Evolutionary conservation across 345 rosid genomes (phyloP).

Genomic region (Acer yangbiense): DNA sequence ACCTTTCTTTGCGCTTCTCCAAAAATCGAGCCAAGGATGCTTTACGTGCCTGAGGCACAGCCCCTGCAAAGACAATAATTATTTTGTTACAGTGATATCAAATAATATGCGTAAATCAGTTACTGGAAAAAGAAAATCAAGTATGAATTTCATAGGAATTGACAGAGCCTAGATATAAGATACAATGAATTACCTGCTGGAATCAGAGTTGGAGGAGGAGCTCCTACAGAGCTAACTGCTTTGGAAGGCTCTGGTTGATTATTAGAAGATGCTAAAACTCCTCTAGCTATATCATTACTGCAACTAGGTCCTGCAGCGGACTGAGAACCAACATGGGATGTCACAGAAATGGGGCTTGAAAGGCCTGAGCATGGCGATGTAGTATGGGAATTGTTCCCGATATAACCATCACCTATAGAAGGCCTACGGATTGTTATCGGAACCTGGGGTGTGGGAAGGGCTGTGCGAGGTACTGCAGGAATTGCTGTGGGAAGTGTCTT

Average conservation of each 20-base stretch:
- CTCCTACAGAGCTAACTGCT: constrained; percentile 30
- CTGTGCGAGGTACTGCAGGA: constrained; percentile 10
- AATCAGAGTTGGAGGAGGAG: constrained; percentile 29
- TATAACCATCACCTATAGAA: constrained; percentile 30
- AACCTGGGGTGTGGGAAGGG: constrained; percentile 22
- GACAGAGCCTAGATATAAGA: neutral
- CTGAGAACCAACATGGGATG: constrained; percentile 38
- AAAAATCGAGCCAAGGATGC: constrained; percentile 85
- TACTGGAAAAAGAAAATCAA: neutral
- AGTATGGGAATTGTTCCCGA: constrained; percentile 15
- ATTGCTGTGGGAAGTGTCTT: constrained; percentile 28
- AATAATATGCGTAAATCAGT: neutral
- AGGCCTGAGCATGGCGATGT: constrained; percentile 28
- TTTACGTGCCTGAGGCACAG: constrained; percentile 79
- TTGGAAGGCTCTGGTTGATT: constrained; percentile 34
- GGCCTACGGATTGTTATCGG: constrained; percentile 41
- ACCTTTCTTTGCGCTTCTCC: constrained; percentile 89
- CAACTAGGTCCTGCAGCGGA: constrained; percentile 46
- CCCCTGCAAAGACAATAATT: constrained; percentile 35
- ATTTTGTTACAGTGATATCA: constrained; percentile 1
- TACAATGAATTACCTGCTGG: constrained; percentile 47
- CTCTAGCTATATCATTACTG: constrained; percentile 32
- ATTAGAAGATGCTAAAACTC: constrained; percentile 35
- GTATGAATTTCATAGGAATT: no score
- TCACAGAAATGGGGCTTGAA: constrained; percentile 47